Base-by-base conservation (phyloP, 139 green algal species). In the Medakamo hakoo region DNA sequence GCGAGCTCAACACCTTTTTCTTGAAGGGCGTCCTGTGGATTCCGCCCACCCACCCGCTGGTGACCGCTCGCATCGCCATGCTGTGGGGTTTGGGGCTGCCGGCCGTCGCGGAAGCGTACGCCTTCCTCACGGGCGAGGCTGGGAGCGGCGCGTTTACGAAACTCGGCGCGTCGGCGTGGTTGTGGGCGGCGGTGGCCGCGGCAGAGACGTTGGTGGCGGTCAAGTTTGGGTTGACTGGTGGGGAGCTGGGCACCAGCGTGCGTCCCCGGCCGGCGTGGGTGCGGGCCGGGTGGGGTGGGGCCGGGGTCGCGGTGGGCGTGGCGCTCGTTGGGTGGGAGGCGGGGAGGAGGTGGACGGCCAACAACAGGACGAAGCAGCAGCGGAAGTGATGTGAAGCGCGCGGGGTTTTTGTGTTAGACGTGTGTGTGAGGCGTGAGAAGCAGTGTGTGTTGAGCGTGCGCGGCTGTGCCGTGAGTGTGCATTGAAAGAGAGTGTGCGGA, bases 1-100 rank as follows among this genome's bases (percentile, higher is more conserved):
- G 86, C 16, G 82, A 95, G 67, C 63, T 96, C 21, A 91, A 94
- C 58, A 72, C 80, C n/a, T 96, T 96, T 74, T 96, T 96, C 72
- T 75, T 96, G n/a, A 96, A 96, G 75, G 86, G 76, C 61, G 62
- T 84, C 22, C 79, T 96, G 27, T 95, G 86, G 89, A 66, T 96
- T 3, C 88, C 88, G 16, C 86, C 88, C 55, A 64, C 64, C 58
- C 84, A 94, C 78, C 73, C 78, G 2, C 71, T 93, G 55, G 94
- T 93, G 73, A 89, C 82, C 3, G 77, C 78, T 65, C 74, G 83
- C 52, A 81, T 90, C 27, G 14, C 63, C 27, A 63, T 93, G 29
- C 73, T 83, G 61, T 83, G 80, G 29, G 26, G 77, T 9, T 61
- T 86, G 49, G 76, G 68, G 1, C 72, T 88, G 27, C 79, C 84